Evolutionary conservation across 2,329 filamentous ascomycete species (phyloP).

Genomic region (Sphaerulina populicola): DNA sequence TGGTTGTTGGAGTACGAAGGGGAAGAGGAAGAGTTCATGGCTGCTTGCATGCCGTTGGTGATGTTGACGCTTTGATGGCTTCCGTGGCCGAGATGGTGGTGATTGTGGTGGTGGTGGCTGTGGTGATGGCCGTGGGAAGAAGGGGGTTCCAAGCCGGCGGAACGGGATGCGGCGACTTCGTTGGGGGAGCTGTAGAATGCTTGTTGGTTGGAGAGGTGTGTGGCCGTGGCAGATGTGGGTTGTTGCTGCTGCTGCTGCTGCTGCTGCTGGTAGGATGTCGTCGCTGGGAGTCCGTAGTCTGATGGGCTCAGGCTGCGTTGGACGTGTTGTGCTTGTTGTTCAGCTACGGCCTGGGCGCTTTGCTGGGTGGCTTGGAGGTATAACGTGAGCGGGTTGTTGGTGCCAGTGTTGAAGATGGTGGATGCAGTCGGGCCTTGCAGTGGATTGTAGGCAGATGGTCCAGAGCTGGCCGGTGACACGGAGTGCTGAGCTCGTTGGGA

Average conservation of each 20-base stretch:
- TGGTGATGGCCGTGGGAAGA: constrained; percentile 26
- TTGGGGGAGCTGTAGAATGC: constrained; percentile 65
- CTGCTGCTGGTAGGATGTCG: constrained; percentile 26
- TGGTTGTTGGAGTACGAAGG: constrained; percentile 32
- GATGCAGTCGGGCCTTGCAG: constrained; percentile 58
- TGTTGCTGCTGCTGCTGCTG: constrained; percentile 46
- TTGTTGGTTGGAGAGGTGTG: constrained; percentile 59
- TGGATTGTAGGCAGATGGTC: constrained; percentile 50
- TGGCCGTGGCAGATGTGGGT: constrained; percentile 23
- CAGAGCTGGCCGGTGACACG: constrained; percentile 53
- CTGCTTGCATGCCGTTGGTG: constrained; percentile 26
- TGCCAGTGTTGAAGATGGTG: constrained; percentile 66
- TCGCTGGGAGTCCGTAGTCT: constrained; percentile 52
- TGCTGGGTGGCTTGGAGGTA: constrained; percentile 59
- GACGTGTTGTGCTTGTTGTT: constrained; percentile 48
- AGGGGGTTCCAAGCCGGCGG: constrained; percentile 29
- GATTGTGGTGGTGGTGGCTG: constrained; percentile 46
- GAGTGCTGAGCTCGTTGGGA: constrained; percentile 45
- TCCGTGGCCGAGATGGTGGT: constrained; percentile 48
- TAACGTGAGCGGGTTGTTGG: constrained; percentile 83
- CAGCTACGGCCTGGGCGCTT: constrained; percentile 53
- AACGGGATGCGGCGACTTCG: constrained; percentile 44
- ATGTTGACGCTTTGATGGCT: constrained; percentile 45
- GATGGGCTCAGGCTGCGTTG: constrained; percentile 27
- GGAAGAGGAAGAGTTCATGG: constrained; percentile 14